Evolutionary conservation across 208 protist genomes (phyloP).

Genomic region (Herpetomonas tarakana): DNA sequence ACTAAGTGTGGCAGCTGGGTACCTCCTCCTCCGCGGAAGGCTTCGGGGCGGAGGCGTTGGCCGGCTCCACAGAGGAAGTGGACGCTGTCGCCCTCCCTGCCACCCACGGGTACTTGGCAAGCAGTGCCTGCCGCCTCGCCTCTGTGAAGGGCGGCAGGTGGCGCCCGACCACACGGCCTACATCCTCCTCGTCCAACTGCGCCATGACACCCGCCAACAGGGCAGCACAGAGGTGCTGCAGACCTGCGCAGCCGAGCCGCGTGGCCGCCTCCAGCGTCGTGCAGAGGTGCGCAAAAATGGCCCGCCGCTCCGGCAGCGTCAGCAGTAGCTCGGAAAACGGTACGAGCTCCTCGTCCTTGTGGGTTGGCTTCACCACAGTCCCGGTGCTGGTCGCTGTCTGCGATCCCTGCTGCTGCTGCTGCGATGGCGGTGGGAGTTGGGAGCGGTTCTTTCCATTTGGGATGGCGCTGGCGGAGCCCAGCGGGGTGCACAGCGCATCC

Average conservation of each 20-base stretch:
- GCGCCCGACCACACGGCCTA: constrained; percentile 26
- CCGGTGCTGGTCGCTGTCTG: no score
- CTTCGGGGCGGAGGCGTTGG: no score
- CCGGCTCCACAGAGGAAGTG: no score
- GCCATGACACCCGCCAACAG: constrained; percentile 61
- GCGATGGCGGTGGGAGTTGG: background rate
- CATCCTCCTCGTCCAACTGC: constrained; percentile 30
- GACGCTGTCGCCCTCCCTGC: no score
- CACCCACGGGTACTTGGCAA: constrained; percentile 3
- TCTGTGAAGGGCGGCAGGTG: constrained; percentile 26
- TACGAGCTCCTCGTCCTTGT: background rate
- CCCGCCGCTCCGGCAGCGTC: constrained; percentile 13
- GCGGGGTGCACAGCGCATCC: constrained; percentile 20
- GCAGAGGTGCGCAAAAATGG: constrained; percentile 27
- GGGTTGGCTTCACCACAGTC: background rate
- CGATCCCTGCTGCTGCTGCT: no score
- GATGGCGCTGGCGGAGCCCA: background rate
- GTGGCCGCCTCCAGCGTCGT: constrained; percentile 50
- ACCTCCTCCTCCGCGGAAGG: no score
- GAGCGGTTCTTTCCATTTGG: background rate
- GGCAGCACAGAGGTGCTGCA: constrained; percentile 46
- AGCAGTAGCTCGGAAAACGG: constrained; percentile 6
- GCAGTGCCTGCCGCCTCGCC: constrained; percentile 29
- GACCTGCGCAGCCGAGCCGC: constrained; percentile 34
- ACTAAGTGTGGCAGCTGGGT: no score